Evolutionary conservation across 345 rosid genomes (phyloP).

Genomic region (Pistacia atlantica): DNA sequence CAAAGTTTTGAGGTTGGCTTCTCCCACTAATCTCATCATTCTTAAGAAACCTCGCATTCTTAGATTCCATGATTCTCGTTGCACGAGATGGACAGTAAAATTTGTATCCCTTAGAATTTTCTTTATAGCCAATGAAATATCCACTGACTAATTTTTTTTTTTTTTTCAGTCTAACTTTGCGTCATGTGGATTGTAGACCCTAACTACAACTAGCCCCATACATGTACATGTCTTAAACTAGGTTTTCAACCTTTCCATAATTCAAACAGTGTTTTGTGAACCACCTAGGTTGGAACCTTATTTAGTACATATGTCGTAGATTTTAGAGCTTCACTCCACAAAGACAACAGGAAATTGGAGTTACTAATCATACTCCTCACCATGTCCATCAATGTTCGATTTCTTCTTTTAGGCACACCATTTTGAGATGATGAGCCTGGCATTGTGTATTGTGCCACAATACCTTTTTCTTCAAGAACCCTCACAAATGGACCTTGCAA

Average conservation of each 20-base stretch:
- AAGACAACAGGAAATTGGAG: not conserved
- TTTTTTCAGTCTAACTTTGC: not conserved
- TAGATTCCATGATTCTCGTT: not conserved
- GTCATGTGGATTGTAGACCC: not conserved
- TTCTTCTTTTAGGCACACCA: not conserved
- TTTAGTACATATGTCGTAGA: not conserved
- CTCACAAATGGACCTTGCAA: not conserved
- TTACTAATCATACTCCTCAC: not conserved
- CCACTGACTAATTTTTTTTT: not conserved
- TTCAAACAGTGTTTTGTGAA: conserved; percentile 1
- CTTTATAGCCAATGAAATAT: not conserved
- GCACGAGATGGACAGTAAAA: not conserved
- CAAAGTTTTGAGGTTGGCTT: not conserved
- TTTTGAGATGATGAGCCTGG: not conserved
- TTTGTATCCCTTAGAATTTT: not conserved
- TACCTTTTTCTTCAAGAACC: not conserved
- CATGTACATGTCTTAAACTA: not conserved
- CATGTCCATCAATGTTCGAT: not conserved
- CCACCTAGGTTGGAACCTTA: not conserved
- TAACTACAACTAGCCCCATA: not conserved
- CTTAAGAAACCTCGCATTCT: not conserved
- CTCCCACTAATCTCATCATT: not conserved
- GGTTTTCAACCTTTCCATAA: not conserved
- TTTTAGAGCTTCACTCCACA: not conserved
- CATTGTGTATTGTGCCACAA: not conserved